phyloP scores from a whole-genome alignment of 306 rosid species.

The Dryas octopetala region DNA sequence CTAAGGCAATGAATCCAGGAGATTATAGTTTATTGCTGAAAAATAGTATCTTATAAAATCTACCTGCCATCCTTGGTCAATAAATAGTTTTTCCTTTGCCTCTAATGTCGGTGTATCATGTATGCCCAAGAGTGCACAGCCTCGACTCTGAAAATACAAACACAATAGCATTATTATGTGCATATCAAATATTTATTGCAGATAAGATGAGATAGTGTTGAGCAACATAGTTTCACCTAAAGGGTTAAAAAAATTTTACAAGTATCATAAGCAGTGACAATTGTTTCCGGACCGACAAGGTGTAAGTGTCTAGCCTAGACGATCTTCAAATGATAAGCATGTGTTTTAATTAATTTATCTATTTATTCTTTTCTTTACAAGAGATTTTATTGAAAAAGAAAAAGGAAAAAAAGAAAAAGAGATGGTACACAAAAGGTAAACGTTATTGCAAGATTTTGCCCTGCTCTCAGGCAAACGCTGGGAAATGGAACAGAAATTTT shows the following conservation, averaged over 20 bases:
- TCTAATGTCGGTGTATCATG: too few relatives aligned
- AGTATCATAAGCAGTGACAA: too few relatives aligned
- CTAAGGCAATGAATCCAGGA: not conserved
- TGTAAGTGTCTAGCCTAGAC: too few relatives aligned
- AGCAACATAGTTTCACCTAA: too few relatives aligned
- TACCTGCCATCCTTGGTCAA: slow-evolving; percentile 95
- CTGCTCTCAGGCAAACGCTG: not conserved
- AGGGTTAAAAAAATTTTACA: too few relatives aligned
- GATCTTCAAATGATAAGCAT: slow-evolving; percentile 16
- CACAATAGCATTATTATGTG: too few relatives aligned
- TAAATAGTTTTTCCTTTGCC: slow-evolving; percentile 80
- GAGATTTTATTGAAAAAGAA: not conserved
- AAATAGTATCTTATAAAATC: not conserved
- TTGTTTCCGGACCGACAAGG: too few relatives aligned
- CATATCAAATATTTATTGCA: too few relatives aligned
- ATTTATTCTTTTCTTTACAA: not conserved
- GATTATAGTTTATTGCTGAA: not conserved
- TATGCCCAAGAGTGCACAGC: too few relatives aligned
- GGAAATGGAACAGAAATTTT: not conserved
- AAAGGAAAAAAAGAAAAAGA: not conserved
- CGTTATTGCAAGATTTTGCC: not conserved
- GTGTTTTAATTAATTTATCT: not conserved
- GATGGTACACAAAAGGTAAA: not conserved
- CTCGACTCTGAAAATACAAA: too few relatives aligned
- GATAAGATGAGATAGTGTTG: too few relatives aligned